Percentiles rank a stretch among this genome's conserved stretches.
Evolutionary conservation across 2,329 filamentous ascomycete genomes (phyloP).

Genomic region (Macrophomina pseudophaseolina): DNA sequence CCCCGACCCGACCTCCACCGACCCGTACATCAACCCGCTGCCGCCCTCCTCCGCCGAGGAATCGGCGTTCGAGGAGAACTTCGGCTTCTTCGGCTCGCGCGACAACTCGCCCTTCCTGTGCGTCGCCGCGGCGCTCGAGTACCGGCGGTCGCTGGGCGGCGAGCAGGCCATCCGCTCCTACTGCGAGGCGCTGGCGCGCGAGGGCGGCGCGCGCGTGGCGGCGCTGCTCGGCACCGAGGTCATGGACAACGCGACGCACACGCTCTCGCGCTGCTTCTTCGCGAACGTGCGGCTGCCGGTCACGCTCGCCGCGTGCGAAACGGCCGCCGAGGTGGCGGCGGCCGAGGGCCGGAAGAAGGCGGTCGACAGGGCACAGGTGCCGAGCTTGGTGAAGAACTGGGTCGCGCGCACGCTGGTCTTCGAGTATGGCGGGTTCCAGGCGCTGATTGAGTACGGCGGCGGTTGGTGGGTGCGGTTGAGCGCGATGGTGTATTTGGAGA

Average conservation of each 20-base stretch:
- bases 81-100: slow-evolving; percentile 77
- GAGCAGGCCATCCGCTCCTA: slow-evolving; percentile 73
- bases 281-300: slow-evolving; percentile 77
- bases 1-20: slow-evolving; percentile 28
- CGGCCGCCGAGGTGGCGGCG: too few relatives aligned
- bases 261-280: slow-evolving; percentile 71
- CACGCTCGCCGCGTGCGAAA: slow-evolving; percentile 38
- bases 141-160: slow-evolving; percentile 73
- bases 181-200: slow-evolving; percentile 64
- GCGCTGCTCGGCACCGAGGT: slow-evolving; percentile 70
- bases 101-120: slow-evolving; percentile 76
- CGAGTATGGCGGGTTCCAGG: slow-evolving; percentile 74
- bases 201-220: slow-evolving; percentile 67
- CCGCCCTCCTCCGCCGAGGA: slow-evolving; percentile 52
- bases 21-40: slow-evolving; percentile 43
- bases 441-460: slow-evolving; percentile 64
- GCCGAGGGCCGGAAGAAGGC: slow-evolving; percentile 31
- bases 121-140: slow-evolving; percentile 72
- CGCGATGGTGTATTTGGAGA: slow-evolving; percentile 83
- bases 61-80: slow-evolving; percentile 69
- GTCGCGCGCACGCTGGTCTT: slow-evolving; percentile 49
- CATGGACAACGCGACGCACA: slow-evolving; percentile 68
- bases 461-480: slow-evolving; percentile 75
- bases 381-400: slow-evolving; percentile 45
- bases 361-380: slow-evolving; percentile 32